phyloP scores from a whole-genome alignment of 305 asterid species.

The Euphrasia arctica region DNA sequence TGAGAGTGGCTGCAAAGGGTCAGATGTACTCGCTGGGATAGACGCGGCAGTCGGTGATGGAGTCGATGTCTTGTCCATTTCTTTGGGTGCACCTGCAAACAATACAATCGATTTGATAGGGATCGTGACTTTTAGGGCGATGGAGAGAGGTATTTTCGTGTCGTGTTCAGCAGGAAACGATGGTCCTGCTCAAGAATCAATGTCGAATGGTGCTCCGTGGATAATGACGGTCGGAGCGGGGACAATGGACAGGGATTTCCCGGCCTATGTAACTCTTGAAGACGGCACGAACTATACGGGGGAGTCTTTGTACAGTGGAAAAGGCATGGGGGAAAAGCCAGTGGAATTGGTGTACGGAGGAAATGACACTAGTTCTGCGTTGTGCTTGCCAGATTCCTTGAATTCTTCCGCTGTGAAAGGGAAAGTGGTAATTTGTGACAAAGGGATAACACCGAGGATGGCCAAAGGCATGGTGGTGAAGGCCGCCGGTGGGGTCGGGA shows the following conservation, averaged over 20 bases:
- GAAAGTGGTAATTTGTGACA: constrained; percentile 52
- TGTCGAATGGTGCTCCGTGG: constrained; percentile 72
- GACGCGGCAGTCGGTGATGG: too few relatives aligned
- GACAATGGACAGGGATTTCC: constrained; percentile 49
- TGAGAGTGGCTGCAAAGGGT: constrained; percentile 57
- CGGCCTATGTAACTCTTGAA: constrained; percentile 56
- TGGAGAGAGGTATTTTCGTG: constrained; percentile 72
- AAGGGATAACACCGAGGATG: constrained; percentile 29
- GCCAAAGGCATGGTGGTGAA: too few relatives aligned
- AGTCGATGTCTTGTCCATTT: constrained; percentile 81
- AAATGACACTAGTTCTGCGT: too few relatives aligned
- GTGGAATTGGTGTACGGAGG: too few relatives aligned
- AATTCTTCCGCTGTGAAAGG: constrained; percentile 42
- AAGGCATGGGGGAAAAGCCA: constrained; percentile 38
- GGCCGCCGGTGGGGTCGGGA: too few relatives aligned
- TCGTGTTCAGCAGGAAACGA: constrained; percentile 90
- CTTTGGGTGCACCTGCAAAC: constrained; percentile 68
- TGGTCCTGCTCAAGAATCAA: constrained; percentile 57
- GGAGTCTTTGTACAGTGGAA: constrained; percentile 51
- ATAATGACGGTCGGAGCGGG: too few relatives aligned
- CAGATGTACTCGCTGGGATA: constrained; percentile 41
- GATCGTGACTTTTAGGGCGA: constrained; percentile 73
- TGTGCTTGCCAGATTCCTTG: too few relatives aligned
- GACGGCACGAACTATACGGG: constrained; percentile 49
- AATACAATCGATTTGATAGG: constrained; percentile 61